Conservation (phyloP, 2,329 filamentous ascomycete genomes). For the Didymella glomerata region DNA sequence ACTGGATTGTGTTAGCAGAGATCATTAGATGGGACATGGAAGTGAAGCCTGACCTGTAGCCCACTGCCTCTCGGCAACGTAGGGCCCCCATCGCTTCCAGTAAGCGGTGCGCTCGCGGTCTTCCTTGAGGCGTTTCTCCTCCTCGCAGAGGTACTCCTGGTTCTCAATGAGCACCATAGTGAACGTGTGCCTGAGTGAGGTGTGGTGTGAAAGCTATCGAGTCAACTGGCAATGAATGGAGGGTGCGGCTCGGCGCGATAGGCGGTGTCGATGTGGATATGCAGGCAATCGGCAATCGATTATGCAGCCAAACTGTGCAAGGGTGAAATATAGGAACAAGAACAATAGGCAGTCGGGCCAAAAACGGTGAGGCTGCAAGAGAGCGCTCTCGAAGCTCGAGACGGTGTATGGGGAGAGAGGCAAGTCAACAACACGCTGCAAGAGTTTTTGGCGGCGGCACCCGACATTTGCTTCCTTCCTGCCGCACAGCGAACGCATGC, state of each 20-base stretch:
- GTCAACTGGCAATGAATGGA: slow-evolving; percentile 21
- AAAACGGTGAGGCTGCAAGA: slow-evolving; percentile 11
- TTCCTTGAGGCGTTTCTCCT: slow-evolving; percentile 88
- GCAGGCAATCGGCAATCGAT: slow-evolving; percentile 33
- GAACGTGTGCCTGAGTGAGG: slow-evolving; percentile 22
- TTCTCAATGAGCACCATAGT: slow-evolving; percentile 89
- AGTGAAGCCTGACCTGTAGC: slow-evolving; percentile 73
- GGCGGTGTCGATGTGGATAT: slow-evolving; percentile 35
- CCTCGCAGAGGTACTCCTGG: slow-evolving; percentile 85
- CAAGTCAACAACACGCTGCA: slow-evolving; percentile 14
- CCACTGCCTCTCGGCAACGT: slow-evolving; percentile 94
- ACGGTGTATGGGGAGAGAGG: slow-evolving; percentile 21
- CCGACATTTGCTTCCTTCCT: slow-evolving; percentile 29
- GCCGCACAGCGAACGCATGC: slow-evolving; percentile 37
- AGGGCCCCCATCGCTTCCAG: slow-evolving; percentile 99
- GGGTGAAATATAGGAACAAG: slow-evolving; percentile 20
- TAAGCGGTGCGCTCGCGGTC: slow-evolving; percentile 85
- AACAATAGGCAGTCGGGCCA: slow-evolving; percentile 15
- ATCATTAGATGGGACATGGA: slow-evolving; percentile 4
- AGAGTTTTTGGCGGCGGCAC: slow-evolving; percentile 32
- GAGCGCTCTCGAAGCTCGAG: slow-evolving; percentile 20
- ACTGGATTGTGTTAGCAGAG: slow-evolving; percentile 62
- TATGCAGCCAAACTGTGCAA: slow-evolving; percentile 28
- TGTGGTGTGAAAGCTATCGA: slow-evolving; percentile 14
- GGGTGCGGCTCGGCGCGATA: slow-evolving; percentile 28